These are phyloP conservation scores for Gnetum montanum DNA, from an alignment of 75 land plant species.

Conservation along the genomic window DNA sequence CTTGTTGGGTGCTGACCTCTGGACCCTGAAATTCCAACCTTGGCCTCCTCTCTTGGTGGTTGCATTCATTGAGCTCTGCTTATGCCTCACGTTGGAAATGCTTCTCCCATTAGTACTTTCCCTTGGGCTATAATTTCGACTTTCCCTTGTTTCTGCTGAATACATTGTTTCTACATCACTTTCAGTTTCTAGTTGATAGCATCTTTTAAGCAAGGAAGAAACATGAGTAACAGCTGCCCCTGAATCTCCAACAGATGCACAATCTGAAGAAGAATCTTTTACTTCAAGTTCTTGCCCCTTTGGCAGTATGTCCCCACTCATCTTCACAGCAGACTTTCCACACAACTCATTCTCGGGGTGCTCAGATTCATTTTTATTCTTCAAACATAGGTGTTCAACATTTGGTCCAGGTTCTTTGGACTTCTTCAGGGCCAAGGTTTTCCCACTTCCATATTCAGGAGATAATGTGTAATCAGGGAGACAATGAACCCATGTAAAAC, in stretches of 20 bases:
- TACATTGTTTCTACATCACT: slow-evolving; percentile 68
- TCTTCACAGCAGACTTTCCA: not conserved
- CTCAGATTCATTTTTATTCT: not conserved
- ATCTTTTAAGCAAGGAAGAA: not conserved
- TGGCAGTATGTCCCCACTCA: not conserved
- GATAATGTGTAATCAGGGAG: too few relatives aligned
- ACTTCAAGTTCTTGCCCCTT: not conserved
- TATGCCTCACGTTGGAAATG: slow-evolving; percentile 42
- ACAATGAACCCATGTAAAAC: too few relatives aligned
- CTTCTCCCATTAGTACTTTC: slow-evolving; percentile 11
- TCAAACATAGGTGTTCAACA: not conserved
- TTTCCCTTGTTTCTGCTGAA: slow-evolving; percentile 76
- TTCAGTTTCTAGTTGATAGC: slow-evolving; percentile 6
- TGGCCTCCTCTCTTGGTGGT: slow-evolving; percentile 24
- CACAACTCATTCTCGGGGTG: not conserved
- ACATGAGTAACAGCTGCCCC: not conserved
- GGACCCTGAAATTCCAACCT: slow-evolving; percentile 22
- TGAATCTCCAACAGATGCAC: not conserved
- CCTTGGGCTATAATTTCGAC: slow-evolving; percentile 56
- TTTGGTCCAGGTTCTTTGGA: not conserved
- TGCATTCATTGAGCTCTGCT: slow-evolving; percentile 51
- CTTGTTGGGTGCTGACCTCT: slow-evolving; percentile 16
- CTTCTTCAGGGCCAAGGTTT: not conserved
- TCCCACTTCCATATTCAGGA: not conserved
- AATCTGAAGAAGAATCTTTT: not conserved